Evolutionary conservation across 768 basidiomycete species (phyloP).

Genomic region (Cystoderma amianthinum): DNA sequence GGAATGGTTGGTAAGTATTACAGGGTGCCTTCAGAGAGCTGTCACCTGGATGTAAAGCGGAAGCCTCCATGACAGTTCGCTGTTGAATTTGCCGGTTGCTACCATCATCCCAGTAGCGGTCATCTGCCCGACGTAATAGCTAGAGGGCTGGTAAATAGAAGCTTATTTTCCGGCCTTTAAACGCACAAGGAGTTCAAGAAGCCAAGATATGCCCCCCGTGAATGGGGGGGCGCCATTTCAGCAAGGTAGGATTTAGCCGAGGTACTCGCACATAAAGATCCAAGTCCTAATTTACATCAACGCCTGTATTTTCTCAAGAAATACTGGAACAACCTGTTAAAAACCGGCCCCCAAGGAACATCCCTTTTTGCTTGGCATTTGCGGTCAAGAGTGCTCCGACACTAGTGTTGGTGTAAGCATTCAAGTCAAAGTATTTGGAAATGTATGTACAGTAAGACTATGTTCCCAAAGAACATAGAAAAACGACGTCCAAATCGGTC

Average conservation of each 20-base stretch:
- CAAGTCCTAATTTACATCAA: slow-evolving; percentile 21
- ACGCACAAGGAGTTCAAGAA: slow-evolving; percentile 45
- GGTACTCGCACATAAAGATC: slow-evolving; percentile 35
- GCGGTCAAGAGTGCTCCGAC: slow-evolving; percentile 43
- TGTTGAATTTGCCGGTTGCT: slow-evolving; percentile 33
- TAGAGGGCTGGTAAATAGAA: slow-evolving; percentile 8
- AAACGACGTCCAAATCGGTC: slow-evolving; percentile 43
- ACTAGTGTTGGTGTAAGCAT: no score
- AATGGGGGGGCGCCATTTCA: slow-evolving; percentile 41
- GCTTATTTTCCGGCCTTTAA: no score
- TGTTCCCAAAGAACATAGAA: slow-evolving; percentile 43
- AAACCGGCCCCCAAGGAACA: slow-evolving; percentile 43
- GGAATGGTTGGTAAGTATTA: not conserved
- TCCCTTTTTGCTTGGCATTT: slow-evolving; percentile 32
- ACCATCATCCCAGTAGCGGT: slow-evolving; percentile 51
- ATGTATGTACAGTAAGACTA: slow-evolving; percentile 36
- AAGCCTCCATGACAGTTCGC: slow-evolving; percentile 39
- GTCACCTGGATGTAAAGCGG: slow-evolving; percentile 42
- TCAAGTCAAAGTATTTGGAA: no score
- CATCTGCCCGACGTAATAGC: slow-evolving; percentile 49
- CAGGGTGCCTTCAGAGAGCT: not conserved
- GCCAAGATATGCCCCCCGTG: slow-evolving; percentile 43
- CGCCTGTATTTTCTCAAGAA: not conserved
- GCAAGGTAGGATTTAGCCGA: slow-evolving; percentile 45
- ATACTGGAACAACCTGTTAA: slow-evolving; percentile 33